phyloP scores from a whole-genome alignment of 2,329 filamentous ascomycete species.

The Sordariomycetes sp. region DNA sequence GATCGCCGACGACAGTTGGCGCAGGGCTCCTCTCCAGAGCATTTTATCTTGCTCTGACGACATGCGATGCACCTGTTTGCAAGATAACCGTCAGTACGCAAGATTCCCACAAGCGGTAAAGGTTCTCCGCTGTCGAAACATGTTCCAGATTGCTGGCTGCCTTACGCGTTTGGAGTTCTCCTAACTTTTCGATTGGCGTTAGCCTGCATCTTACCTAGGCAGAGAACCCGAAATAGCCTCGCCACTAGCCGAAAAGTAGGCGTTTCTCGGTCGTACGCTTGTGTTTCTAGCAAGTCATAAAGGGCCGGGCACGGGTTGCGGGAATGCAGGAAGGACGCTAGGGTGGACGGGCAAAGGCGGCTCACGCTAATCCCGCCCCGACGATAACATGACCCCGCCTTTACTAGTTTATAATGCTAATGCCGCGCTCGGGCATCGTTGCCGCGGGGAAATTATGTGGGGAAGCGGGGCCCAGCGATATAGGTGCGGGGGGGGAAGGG shows the following conservation, averaged over 20 bases:
- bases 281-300: neutral
- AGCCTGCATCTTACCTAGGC: neutral
- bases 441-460: neutral
- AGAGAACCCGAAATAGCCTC: neutral
- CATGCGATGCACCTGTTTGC: neutral
- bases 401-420: neutral
- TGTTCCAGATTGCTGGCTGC: neutral
- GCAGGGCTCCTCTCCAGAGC: neutral
- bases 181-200: neutral
- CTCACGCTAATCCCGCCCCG: neutral
- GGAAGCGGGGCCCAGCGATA: neutral
- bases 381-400: neutral
- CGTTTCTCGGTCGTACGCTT: neutral
- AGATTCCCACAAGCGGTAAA: neutral
- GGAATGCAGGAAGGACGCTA: neutral
- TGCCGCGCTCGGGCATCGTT: neutral
- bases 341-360: neutral
- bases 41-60: neutral
- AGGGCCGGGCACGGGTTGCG: neutral
- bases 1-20: neutral
- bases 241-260: neutral
- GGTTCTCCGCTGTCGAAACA: neutral
- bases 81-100: neutral
- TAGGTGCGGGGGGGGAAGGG: neutral
- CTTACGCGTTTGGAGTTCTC: neutral